Percentiles rank a stretch among this genome's conserved stretches.
Conservation (phyloP, 2,329 filamentous ascomycete species). For the Colletotrichum orchidophilum region DNA sequence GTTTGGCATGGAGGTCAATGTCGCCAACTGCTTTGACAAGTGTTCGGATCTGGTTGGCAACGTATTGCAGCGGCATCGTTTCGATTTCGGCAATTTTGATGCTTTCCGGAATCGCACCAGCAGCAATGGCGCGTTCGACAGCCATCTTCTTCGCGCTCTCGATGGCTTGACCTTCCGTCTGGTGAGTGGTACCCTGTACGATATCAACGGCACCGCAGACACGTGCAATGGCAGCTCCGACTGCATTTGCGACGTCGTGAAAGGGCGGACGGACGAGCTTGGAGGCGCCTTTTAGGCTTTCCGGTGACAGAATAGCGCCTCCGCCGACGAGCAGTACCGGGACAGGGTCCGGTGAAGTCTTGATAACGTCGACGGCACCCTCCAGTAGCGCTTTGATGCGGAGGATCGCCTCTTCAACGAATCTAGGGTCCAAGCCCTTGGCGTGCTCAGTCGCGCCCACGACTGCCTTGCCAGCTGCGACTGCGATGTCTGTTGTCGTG, state of each 20-base stretch:
- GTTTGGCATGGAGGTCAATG: slow-evolving; percentile 50
- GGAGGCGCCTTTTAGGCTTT: slow-evolving; percentile 64
- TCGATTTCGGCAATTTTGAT: slow-evolving; percentile 52
- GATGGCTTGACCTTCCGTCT: slow-evolving; percentile 36
- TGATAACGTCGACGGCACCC: slow-evolving; percentile 39
- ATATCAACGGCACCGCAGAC: slow-evolving; percentile 63
- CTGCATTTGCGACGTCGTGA: slow-evolving; percentile 70
- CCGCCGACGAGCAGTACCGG: slow-evolving; percentile 66
- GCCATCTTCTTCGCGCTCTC: slow-evolving; percentile 36
- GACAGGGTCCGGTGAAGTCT: slow-evolving; percentile 39
- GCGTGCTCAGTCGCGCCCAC: slow-evolving; percentile 48
- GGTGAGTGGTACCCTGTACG: slow-evolving; percentile 33
- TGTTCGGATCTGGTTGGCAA: slow-evolving; percentile 44
- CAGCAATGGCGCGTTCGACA: slow-evolving; percentile 32
- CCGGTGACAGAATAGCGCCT: slow-evolving; percentile 67
- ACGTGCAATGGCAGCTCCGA: slow-evolving; percentile 70
- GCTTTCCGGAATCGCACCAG: slow-evolving; percentile 39
- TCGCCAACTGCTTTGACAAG: slow-evolving; percentile 50
- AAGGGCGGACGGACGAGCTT: slow-evolving; percentile 64
- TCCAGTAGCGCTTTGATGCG: slow-evolving; percentile 37
- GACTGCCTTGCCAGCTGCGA: slow-evolving; percentile 58
- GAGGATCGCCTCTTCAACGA: slow-evolving; percentile 39
- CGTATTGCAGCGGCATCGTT: slow-evolving; percentile 48
- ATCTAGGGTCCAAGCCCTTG: slow-evolving; percentile 38
- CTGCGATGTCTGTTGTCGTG: slow-evolving; percentile 57